These are phyloP conservation scores for Persicaria tinctoria DNA, from an alignment of 148 eudicot genomes.

Conservation along the genomic window DNA sequence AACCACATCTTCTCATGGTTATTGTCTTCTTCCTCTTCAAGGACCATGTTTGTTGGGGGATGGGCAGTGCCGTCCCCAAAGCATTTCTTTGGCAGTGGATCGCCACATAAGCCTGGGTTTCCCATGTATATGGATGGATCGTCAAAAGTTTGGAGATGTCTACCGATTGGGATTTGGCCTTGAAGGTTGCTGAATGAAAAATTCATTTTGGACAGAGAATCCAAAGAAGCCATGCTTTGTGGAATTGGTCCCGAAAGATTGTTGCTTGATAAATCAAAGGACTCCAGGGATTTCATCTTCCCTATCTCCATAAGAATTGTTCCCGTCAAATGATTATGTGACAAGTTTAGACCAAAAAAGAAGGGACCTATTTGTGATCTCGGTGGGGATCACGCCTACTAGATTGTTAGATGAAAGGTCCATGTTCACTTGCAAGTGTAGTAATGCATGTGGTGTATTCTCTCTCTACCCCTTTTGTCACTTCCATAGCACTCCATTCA, in stretches of 20 bases:
- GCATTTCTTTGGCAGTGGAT: slow-evolving; percentile 17
- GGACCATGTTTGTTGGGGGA: not conserved
- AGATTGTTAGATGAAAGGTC: slow-evolving; percentile 20
- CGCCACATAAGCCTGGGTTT: slow-evolving; percentile 21
- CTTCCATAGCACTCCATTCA: not conserved
- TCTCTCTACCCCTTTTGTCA: slow-evolving; percentile 10
- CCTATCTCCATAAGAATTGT: not conserved
- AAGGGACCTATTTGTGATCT: slow-evolving; percentile 7
- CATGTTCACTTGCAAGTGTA: not conserved
- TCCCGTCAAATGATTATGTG: slow-evolving; percentile 15
- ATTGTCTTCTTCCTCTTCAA: too few relatives aligned
- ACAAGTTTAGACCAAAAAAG: slow-evolving; percentile 14
- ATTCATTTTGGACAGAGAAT: not conserved
- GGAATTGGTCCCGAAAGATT: slow-evolving; percentile 21
- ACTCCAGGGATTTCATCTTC: not conserved
- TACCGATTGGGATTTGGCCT: slow-evolving; percentile 18
- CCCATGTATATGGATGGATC: slow-evolving; percentile 13
- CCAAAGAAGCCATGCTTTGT: slow-evolving; percentile 10
- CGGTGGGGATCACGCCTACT: slow-evolving; percentile 16
- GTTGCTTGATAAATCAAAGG: not conserved
- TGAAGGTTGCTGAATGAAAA: slow-evolving; percentile 20
- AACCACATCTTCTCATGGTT: slow-evolving; percentile 19
- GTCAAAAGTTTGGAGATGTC: slow-evolving; percentile 12
- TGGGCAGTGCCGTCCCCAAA: not conserved
- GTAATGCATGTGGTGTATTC: slow-evolving; percentile 7